Evolutionary conservation across 306 rosid genomes (phyloP), one percentile per base, ranked within the genome.

Genomic region (Rubus parviflorus): DNA sequence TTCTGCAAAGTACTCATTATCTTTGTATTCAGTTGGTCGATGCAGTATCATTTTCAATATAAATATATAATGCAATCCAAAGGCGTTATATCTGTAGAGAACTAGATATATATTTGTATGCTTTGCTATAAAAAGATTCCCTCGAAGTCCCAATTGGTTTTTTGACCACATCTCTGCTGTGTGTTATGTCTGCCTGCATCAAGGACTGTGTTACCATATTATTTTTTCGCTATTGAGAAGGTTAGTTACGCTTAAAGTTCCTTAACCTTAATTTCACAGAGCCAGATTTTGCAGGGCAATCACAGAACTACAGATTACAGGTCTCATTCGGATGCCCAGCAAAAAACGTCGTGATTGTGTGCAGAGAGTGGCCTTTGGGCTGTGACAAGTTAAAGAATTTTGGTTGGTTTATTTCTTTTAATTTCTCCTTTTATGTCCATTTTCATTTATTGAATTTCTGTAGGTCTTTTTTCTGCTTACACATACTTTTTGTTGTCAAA

Each of bases 261-360:
- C 97, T 93, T 89, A 83, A 93, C 79, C 63, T 61, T 54, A 53
- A 58, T 77, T 75, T 79, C 7, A 75, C 68, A 93, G 96, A 89
- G 98, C 97, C 40, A 91, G 97, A 72, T 92, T 95, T 89, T 95
- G 98, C 83, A 87, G 83, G 82, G 97, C 96, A 74, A 87, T 92
- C 48, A 85, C 88, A 8, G 97, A 95, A 86, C 86, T 95, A 64
- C 97, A 89, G 86, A 89, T 95, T 72, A 83, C 92, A 7, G 98
- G 97, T 49, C 87, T 95, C 68, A 81, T 95, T 68, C 91, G 97
- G 82, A 88, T 92, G 97, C 97, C 97, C 13, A 87, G 90, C 89
- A 92, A 89, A 87, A 92, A 94, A 77, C 97, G 98, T 56, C 87
- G 90, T 8, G 91, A 95, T 79, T 92, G 49, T 84, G 96, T 91